Base-by-base conservation (phyloP, 2,329 filamentous ascomycete genomes). In the Magnaporthales sp. region DNA sequence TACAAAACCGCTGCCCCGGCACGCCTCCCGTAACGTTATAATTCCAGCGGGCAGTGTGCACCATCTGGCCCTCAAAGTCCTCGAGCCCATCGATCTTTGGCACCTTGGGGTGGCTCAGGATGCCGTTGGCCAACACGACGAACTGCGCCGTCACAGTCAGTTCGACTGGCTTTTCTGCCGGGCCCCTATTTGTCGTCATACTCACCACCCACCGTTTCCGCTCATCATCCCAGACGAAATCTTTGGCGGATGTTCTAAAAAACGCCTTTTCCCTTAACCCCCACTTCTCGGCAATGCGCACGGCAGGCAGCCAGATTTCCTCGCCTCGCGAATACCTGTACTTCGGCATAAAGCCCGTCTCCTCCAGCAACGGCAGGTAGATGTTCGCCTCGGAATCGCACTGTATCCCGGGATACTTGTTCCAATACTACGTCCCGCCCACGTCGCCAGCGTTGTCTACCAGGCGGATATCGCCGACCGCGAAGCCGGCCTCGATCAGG, bases 371-470 rank as follows among this genome's bases (percentile, higher is more conserved):
- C 15, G 38, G 15, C 15, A 46, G 38, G 38, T n/a, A 46, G 5
- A 46, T 46, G 38, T 19, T 46, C 4, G 38, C 38, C 6, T 38
- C 32, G 32, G 32, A 38, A 38, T 38, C 86, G 71, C 86, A 89
- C 69, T 78, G 77, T 8, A 83, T 71, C 0, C 80, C 81, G 0
- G 81, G 81, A 67, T 82, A 84, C 0, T 80, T 74, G 68, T 83
- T 83, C 79, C 81, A 83, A 67, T 81, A 83, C 82, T 82, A 84
- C 0, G 80, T 83, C 11, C 82, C 82, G 3, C 82, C 82, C 29
- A 81, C 77, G 4, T 79, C 80, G 10, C 79, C 80, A 1, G 77
- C 80, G 0, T 72, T 69, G 46, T 83, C 81, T 26, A 80, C 71
- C 0, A 82, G 67, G 0, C 76, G 75, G n/a, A 83, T 77, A 8